Evolutionary conservation across 2,329 filamentous ascomycete genomes (phyloP).

Genomic region (Calonectria fujianensis): DNA sequence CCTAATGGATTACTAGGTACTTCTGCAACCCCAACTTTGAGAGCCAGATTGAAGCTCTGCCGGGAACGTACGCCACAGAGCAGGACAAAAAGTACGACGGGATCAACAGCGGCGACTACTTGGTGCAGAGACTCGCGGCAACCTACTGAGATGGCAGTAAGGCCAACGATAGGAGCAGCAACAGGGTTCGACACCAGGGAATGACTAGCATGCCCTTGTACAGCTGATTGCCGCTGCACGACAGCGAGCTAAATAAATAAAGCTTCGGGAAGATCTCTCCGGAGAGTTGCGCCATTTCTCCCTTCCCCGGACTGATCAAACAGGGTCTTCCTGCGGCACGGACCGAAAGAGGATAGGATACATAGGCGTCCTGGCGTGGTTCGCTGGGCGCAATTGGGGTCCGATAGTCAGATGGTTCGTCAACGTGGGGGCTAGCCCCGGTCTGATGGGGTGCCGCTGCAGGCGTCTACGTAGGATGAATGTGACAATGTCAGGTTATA

Average conservation of each 20-base stretch:
- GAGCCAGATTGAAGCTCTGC: conserved; percentile 85
- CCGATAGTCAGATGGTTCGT: conserved; percentile 29
- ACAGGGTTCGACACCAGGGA: background rate
- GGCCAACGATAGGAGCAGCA: background rate
- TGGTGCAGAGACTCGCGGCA: conserved; percentile 84
- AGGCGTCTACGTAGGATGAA: conserved; percentile 13
- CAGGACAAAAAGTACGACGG: conserved; percentile 85
- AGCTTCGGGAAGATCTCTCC: conserved; percentile 18
- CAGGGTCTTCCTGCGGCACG: conserved; percentile 9
- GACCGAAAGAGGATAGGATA: conserved; percentile 18
- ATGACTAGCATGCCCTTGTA: conserved; percentile 4
- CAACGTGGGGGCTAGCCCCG: conserved; percentile 32
- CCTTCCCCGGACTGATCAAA: background rate
- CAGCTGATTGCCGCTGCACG: background rate
- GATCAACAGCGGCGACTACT: conserved; percentile 87
- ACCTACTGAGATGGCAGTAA: conserved; percentile 73
- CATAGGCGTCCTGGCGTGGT: conserved; percentile 26
- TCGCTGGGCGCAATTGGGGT: conserved; percentile 1
- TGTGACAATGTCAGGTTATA: conserved; percentile 27
- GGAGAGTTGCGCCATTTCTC: conserved; percentile 15
- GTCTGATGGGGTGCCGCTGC: conserved; percentile 14
- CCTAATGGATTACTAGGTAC: conserved; percentile 70
- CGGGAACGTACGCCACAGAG: conserved; percentile 81
- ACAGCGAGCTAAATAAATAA: conserved; percentile 13
- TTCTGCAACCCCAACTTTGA: conserved; percentile 93